Percentiles rank a stretch among this genome's conserved stretches.
Evolutionary conservation across 306 rosid species (phyloP).

Genomic region (Cucumis hystrix): DNA sequence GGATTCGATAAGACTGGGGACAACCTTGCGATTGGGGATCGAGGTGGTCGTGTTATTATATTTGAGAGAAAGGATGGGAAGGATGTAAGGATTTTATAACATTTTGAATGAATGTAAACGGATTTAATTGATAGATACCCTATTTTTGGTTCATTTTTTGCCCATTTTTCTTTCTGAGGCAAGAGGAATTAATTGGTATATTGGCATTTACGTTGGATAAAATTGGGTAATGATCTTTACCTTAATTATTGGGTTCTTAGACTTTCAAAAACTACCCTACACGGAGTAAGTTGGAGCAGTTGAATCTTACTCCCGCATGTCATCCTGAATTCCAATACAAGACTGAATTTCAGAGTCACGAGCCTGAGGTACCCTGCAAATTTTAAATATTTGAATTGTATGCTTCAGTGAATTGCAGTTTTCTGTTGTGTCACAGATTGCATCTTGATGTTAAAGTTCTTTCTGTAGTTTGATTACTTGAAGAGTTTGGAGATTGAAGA

Average conservation of each 20-base stretch:
- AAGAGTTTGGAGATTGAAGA: constrained; percentile 47
- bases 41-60: constrained; percentile 56
- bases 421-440: background rate
- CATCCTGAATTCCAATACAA: constrained; percentile 34
- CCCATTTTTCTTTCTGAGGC: constrained; percentile 13
- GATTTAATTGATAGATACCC: background rate
- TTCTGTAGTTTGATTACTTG: constrained; percentile 42
- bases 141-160: constrained; percentile 11
- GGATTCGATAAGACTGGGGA: constrained; percentile 56
- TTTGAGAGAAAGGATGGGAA: constrained; percentile 36
- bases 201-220: constrained; percentile 20
- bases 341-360: constrained; percentile 61
- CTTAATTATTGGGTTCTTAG: constrained; percentile 26
- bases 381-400: background rate
- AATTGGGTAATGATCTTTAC: constrained; percentile 10
- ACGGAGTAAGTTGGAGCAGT: constrained; percentile 34
- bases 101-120: background rate
- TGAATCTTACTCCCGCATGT: constrained; percentile 21
- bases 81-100: constrained; percentile 28
- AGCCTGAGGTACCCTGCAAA: constrained; percentile 40
- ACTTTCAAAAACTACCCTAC: constrained; percentile 12
- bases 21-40: constrained; percentile 62
- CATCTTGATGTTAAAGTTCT: background rate
- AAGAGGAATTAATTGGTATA: constrained; percentile 14
- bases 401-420: background rate